phyloP scores from a whole-genome alignment of 441 rosid genomes.

The Macaranga tanarius region DNA sequence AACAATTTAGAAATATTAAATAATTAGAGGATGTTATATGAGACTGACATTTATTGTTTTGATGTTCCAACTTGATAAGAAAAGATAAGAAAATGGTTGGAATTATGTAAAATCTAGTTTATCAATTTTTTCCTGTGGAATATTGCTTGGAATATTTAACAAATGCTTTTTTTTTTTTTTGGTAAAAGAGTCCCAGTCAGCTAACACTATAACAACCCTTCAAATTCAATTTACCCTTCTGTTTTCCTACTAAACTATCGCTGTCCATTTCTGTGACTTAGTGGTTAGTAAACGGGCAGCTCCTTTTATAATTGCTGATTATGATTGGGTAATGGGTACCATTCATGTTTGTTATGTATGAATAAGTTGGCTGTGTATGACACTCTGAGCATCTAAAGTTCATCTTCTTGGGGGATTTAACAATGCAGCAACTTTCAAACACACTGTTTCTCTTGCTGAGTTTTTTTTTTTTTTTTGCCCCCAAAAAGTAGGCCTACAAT shows the following conservation, averaged over 20 bases:
- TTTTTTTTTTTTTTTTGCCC: background rate
- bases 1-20: background rate
- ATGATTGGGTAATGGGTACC: background rate
- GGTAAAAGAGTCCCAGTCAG: background rate
- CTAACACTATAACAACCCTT: background rate
- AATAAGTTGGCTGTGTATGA: background rate
- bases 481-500: background rate
- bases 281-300: background rate
- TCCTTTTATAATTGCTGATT: background rate
- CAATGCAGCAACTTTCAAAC: conserved; percentile 1
- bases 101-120: background rate
- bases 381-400: background rate
- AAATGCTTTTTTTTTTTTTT: background rate
- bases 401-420: background rate
- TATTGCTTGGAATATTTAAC: background rate
- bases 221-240: background rate
- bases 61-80: background rate
- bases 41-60: background rate
- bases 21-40: background rate
- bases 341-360: background rate
- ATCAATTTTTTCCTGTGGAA: background rate
- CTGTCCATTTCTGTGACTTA: background rate
- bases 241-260: conserved; percentile 1
- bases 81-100: background rate
- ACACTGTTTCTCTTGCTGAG: background rate